Evolutionary conservation across 495 filamentous ascomycete species (phyloP), one percentile per base, ranked within the genome.

Genomic region (Penicillium bovifimosum): DNA sequence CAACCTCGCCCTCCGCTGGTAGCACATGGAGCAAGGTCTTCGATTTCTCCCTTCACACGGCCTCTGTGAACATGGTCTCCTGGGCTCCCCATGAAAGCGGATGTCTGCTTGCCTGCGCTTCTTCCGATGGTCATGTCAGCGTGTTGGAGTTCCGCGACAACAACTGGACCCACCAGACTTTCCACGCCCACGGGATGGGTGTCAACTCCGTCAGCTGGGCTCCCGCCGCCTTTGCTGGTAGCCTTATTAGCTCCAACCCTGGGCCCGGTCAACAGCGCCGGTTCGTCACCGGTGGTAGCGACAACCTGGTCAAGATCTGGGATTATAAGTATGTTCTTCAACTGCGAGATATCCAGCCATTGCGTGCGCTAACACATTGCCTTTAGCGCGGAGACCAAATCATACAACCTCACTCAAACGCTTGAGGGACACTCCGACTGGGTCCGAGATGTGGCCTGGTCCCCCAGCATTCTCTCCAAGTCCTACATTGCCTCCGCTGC

Each of bases 401-500:
- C 69, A 26, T 88, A 86, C 64, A 72, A 59, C 65, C 70, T 64
- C 52, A 76, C 56, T 45, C 67, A 80, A 80, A 58, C 77, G 85
- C 60, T 79, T 41, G 68, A 76, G 53, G 93, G 93, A 58, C 93
- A 99, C 69, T 85, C 83, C 0, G 93, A 97, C 75, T 99, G 93
- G 93, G 93, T 99, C 43, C 87, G 93, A 41, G 95, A 99, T 66
- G 93, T 99, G 7, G 89, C 92, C 11, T 97, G 95, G 95, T 87
- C 86, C 40, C 93, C 93, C 6, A 95, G 88, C 48, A 87, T 97
- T 40, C 77, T 97, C 53, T 86, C 87, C 63, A 97, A 95, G 78
- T 85, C 82, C 40, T 99, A 99, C 74, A 95, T 99, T 57, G 95
- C 93, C 18, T 87, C 83, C 13, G 93, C 92, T 11, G 85, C 82